Base-by-base conservation (phyloP, 306 rosid species). In the Phaseolus lunatus region DNA sequence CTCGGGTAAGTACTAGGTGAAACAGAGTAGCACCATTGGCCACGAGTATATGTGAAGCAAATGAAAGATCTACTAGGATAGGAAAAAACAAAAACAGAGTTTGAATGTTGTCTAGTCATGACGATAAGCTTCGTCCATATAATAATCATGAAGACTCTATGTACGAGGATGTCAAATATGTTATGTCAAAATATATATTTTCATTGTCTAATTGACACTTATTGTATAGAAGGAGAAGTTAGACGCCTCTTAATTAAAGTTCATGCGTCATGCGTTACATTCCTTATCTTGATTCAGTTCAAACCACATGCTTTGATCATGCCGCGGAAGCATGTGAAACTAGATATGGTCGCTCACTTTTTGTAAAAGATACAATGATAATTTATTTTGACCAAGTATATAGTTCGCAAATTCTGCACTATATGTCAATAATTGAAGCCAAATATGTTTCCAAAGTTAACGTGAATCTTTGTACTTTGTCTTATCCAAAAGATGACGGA, bases 1-100 rank as follows among this genome's bases (percentile, higher is more conserved):
- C 81, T 74, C 87, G 9, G 87, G 78, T 9, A 82, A 82, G 62
- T 84, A 67, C 47, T 89, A 90, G 75, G 57, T 44, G 85, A 82
- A 76, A 43, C 83, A 74, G 52, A 67, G 77, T 22, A 68, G 76
- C 85, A 68, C 56, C 59, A 79, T 80, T 16, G 73, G 84, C 66
- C 88, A 83, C 81, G 84, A 24, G 69, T 82, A 7, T 84, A 79
- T 53, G 39, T 66, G 77, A 87, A 85, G 59, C 94, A 80, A 68
- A 78, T 77, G 68, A 62, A 77, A 64, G 86, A 85, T 83, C 22
- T 76, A 66, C 67, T 20, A 69, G 81, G 67, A 79, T 71, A 64
- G 78, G 16, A 19, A 68, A 79, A 18, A 14, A 8, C 44, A 59
- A 27, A 29, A 16, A 31, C 16, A 13, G 37, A 5, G 20, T 44